Percentiles rank a stretch among this genome's conserved stretches.
These are phyloP conservation scores for Cyclotella distinguenda DNA, from an alignment of 108 stramenopile species.

Conservation along the genomic window DNA sequence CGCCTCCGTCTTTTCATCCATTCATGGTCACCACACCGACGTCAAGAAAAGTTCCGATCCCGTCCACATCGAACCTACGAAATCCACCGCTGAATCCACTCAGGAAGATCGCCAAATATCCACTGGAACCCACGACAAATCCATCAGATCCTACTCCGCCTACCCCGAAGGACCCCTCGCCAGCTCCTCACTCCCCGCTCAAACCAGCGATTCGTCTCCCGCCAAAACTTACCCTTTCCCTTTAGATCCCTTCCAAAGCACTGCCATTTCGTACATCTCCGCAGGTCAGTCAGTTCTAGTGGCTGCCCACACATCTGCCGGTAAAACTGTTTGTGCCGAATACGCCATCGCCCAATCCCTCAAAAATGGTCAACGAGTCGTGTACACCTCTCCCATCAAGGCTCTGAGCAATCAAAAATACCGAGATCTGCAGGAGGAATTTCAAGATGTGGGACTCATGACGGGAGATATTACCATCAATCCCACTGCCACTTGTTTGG, in stretches of 20 bases:
- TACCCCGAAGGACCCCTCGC: conserved; percentile 63
- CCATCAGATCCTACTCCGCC: conserved; percentile 80
- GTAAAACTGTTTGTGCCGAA: conserved; percentile 91
- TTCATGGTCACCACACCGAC: conserved; percentile 25
- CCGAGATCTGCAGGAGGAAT: conserved; percentile 94
- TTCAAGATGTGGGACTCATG: conserved; percentile 96
- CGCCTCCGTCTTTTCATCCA: conserved; percentile 39
- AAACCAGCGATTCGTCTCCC: conserved; percentile 33
- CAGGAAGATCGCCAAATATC: conserved; percentile 60
- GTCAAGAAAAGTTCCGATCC: conserved; percentile 23
- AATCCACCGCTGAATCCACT: conserved; percentile 7
- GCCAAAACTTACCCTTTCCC: conserved; percentile 95
- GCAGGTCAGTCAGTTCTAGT: conserved; percentile 94
- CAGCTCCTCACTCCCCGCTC: conserved; percentile 4
- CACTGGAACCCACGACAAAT: conserved; percentile 88
- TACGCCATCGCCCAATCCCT: conserved; percentile 98
- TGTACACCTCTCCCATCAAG: conserved; percentile 99
- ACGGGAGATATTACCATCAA: conserved; percentile 99
- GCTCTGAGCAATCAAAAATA: conserved; percentile 99
- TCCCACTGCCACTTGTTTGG: conserved; percentile 92
- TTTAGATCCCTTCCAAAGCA: conserved; percentile 96
- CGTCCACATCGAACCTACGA: conserved; percentile 18
- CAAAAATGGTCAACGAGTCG: conserved; percentile 91
- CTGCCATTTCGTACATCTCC: conserved; percentile 92
- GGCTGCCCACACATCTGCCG: conserved; percentile 93